Conservation (phyloP, 2,329 filamentous ascomycete species). For the Cladosporium sphaerospermum region DNA sequence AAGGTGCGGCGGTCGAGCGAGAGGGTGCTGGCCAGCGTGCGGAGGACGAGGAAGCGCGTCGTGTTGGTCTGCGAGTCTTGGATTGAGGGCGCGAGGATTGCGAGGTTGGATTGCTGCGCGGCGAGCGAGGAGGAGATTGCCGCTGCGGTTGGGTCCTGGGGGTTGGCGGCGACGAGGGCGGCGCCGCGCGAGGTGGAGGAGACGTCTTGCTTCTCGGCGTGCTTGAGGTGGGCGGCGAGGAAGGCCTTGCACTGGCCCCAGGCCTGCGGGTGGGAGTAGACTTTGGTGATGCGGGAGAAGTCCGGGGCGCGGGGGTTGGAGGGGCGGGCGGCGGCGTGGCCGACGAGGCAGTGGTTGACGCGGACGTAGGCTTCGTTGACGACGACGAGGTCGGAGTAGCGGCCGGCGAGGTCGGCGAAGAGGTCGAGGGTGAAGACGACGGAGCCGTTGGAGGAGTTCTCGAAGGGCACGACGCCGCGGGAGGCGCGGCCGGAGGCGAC, state of each 20-base stretch:
- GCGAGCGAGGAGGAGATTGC: conserved; percentile 75
- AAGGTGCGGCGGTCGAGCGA: conserved; percentile 1
- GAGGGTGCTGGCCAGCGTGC: conserved; percentile 20
- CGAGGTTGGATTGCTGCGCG: conserved; percentile 59
- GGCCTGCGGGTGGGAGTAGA: conserved; percentile 93
- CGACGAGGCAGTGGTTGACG: conserved; percentile 83
- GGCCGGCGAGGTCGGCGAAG: conserved; percentile 64
- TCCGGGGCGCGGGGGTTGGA: conserved; percentile 26
- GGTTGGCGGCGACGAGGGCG: conserved; percentile 60
- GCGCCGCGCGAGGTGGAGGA: conserved; percentile 82
- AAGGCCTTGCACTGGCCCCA: conserved; percentile 86
- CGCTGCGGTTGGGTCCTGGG: conserved; percentile 51
- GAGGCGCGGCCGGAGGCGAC: conserved; percentile 61
- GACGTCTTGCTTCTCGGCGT: conserved; percentile 74
- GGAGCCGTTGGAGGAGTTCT: conserved; percentile 91
- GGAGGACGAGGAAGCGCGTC: conserved; percentile 70
- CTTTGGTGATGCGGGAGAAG: conserved; percentile 59
- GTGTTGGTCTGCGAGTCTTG: conserved; percentile 70
- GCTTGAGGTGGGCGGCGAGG: conserved; percentile 62
- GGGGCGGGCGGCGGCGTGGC: conserved; percentile 26
- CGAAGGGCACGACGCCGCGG: conserved; percentile 84
- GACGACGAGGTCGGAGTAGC: conserved; percentile 64
- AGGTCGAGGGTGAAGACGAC: conserved; percentile 87
- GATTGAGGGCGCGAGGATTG: conserved; percentile 62
- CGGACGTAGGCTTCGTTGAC: conserved; percentile 79